Percentiles rank a stretch among this genome's conserved stretches.
These are phyloP conservation scores for Tylopilus balloui DNA, from an alignment of 768 basidiomycete species.

Conservation along the genomic window DNA sequence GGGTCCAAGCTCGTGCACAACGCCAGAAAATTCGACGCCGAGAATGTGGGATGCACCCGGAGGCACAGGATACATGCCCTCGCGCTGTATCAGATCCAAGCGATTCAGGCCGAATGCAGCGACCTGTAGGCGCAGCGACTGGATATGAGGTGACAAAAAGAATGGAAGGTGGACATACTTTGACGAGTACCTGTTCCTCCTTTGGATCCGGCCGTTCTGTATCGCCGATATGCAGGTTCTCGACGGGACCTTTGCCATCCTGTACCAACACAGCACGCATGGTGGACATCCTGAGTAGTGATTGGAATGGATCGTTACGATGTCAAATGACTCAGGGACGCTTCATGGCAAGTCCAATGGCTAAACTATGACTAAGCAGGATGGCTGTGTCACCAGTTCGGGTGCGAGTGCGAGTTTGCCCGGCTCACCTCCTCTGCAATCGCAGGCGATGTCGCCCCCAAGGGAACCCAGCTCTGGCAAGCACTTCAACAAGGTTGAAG, in stretches of 20 bases:
- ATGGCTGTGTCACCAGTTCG: conserved; percentile 3
- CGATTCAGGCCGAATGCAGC: conserved; percentile 87
- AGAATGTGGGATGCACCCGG: conserved; percentile 70
- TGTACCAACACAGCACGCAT: conserved; percentile 84
- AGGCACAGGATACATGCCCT: conserved; percentile 74
- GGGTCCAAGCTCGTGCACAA: conserved; percentile 49
- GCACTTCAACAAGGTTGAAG: conserved; percentile 55
- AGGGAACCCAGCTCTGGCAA: conserved; percentile 17
- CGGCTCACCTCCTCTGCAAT: conserved; percentile 1
- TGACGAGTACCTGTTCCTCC: conserved; percentile 68
- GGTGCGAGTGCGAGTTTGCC: neutral
- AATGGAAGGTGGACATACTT: conserved; percentile 42
- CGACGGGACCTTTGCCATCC: conserved; percentile 66
- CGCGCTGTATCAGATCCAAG: conserved; percentile 74
- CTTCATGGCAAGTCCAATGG: neutral
- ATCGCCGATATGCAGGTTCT: conserved; percentile 77
- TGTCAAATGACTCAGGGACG: neutral
- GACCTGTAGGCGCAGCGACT: conserved; percentile 40
- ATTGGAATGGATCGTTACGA: neutral
- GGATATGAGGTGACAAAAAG: neutral
- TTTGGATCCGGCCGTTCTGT: conserved; percentile 54
- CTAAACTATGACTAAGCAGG: conserved; percentile 22
- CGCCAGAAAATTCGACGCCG: conserved; percentile 85
- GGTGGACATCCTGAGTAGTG: conserved; percentile 11
- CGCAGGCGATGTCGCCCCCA: conserved; percentile 15